Base-by-base conservation (phyloP, 768 basidiomycete species). In the Butyriboletus loyo region DNA sequence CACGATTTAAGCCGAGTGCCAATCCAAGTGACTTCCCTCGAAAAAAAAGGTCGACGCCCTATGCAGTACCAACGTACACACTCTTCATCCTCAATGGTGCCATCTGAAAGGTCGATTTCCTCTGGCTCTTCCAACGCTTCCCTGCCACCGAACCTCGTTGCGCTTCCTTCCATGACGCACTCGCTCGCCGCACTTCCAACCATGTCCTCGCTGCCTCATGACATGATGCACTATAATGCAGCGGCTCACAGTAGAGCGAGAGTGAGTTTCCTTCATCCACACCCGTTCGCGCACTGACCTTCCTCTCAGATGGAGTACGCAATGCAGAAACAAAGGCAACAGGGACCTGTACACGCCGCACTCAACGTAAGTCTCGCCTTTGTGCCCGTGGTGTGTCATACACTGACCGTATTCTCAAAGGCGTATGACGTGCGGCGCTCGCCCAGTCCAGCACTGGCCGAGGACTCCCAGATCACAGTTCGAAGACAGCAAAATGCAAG, bases 81-180 rank as follows among this genome's bases (percentile, higher is more conserved):
- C 50, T 69, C 69, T 24, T 59, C 58, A 46, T 70, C 68, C 39
- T 71, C 70, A 14, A 70, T 70, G 68, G 64, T 54, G 21, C 60
- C 59, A 36, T 69, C 68, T 28, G 66, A 71, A 55, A 55, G 67
- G 58, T 70, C 67, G 37, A 66, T 58, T 22, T 69, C 68, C 49
- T 70, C 68, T 49, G 57, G 58, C 44, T 70, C 70, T 7, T 66
- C 70, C 53, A 54, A 58, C 21, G 52, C 68, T 14, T 68, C 70
- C 22, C 66, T 66, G 8, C 68, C 68, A 47, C 53, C 51, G 22
- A 60, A 64, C 22, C 66, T 71, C 47, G 59, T 59, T 11, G 53
- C 68, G 27, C 58, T 71, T 10, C 68, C 68, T 2, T 62, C 69
- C 54, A 65, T 70, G 68, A 66, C 54, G 7, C 68, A 72, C 51